Conservation (phyloP, 768 basidiomycete genomes). For the Epithele typhae region DNA sequence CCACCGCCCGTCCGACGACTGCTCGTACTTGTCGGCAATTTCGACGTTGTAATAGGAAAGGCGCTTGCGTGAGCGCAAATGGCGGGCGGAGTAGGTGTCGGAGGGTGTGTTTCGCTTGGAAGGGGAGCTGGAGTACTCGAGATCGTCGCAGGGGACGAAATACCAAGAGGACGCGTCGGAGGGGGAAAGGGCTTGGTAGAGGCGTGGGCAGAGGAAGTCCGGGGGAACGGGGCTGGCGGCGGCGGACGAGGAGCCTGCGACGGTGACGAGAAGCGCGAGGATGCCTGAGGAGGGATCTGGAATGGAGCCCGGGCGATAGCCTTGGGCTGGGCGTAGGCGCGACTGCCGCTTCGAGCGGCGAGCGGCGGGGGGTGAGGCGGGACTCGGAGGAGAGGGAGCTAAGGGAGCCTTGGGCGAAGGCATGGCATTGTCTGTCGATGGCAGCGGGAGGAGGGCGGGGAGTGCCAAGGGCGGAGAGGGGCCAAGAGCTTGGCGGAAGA, state of each 20-base stretch:
- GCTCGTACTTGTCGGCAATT: constrained; percentile 53
- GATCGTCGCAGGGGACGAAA: constrained; percentile 6
- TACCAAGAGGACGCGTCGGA: constrained; percentile 12
- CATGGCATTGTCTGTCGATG: constrained; percentile 14
- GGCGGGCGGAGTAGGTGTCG: constrained; percentile 2
- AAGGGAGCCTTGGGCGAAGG: constrained; percentile 8
- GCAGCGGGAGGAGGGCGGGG: not conserved
- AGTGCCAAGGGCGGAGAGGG: constrained; percentile 9
- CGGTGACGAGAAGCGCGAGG: constrained; percentile 52
- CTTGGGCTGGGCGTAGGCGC: not conserved
- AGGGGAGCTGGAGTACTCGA: not conserved
- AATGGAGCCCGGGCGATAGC: constrained; percentile 16
- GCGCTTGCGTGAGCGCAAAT: constrained; percentile 9
- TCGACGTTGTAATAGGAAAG: constrained; percentile 6
- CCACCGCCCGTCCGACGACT: constrained; percentile 56
- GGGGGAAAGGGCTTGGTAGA: constrained; percentile 7
- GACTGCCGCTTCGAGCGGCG: constrained; percentile 1
- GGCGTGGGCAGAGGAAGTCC: constrained; percentile 54
- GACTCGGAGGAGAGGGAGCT: constrained; percentile 7
- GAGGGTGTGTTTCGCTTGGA: constrained; percentile 14
- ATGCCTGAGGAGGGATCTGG: constrained; percentile 43
- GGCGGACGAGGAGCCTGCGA: constrained; percentile 43
- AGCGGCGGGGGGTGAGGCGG: constrained; percentile 12
- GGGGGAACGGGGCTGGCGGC: constrained; percentile 50
- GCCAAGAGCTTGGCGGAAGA: constrained; percentile 8